Evolutionary conservation across 2,329 filamentous ascomycete species (phyloP).

Genomic region (Pezicula neosporulosa): DNA sequence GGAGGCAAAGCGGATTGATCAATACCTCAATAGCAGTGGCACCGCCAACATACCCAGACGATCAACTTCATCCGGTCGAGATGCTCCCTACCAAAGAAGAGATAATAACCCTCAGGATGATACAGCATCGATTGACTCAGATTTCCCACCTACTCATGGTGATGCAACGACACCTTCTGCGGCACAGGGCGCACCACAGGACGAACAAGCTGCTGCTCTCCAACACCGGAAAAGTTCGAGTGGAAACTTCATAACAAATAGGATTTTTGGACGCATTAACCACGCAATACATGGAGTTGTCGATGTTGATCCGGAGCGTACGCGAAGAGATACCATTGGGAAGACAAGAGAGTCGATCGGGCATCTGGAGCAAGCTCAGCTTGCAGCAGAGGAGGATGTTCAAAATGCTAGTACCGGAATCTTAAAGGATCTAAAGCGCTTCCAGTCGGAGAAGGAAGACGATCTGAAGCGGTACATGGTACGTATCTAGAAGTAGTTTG

Average conservation of each 20-base stretch:
- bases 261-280: constrained; percentile 91
- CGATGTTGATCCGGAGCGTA: constrained; percentile 92
- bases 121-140: constrained; percentile 88
- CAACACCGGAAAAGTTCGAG: constrained; percentile 78
- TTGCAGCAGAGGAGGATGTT: constrained; percentile 86
- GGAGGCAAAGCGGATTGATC: constrained; percentile 89
- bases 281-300: constrained; percentile 96
- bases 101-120: constrained; percentile 67
- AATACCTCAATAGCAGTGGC: constrained; percentile 78
- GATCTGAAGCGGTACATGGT: constrained; percentile 96
- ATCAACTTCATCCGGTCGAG: constrained; percentile 56
- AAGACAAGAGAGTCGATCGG: constrained; percentile 88
- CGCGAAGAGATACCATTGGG: constrained; percentile 86
- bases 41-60: constrained; percentile 60
- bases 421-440: constrained; percentile 83
- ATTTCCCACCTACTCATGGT: constrained; percentile 87
- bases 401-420: constrained; percentile 89
- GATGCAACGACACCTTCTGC: constrained; percentile 70
- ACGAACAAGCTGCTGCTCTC: constrained; percentile 35
- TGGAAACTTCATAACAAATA: constrained; percentile 86
- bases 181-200: constrained; percentile 65
- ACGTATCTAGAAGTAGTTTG: constrained; percentile 34
- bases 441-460: constrained; percentile 93
- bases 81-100: constrained; percentile 40
- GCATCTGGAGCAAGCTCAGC: constrained; percentile 85